Percentiles rank a stretch among this genome's conserved stretches.
Conservation (phyloP, 805 yeast genomes). For the Yarrowia sp. region DNA sequence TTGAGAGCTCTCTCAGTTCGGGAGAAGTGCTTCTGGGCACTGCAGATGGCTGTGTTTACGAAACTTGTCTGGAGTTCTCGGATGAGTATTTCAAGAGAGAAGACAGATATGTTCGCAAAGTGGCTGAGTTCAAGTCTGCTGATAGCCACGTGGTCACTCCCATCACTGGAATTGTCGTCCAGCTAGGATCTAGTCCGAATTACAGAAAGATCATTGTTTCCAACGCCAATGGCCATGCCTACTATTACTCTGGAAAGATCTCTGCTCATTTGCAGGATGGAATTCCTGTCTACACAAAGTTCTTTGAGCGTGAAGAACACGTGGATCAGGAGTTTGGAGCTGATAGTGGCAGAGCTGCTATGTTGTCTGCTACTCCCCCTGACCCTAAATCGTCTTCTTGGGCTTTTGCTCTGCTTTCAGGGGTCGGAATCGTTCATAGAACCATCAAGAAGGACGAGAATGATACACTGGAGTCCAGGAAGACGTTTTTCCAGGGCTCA, state of each 20-base stretch:
- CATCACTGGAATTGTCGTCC: constrained; percentile 44
- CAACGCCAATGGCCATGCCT: constrained; percentile 43
- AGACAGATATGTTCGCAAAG: constrained; percentile 53
- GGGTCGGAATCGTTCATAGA: constrained; percentile 58
- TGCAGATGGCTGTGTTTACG: constrained; percentile 57
- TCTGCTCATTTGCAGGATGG: constrained; percentile 44
- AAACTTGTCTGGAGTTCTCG: constrained; percentile 55
- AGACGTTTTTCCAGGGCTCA: constrained; percentile 30
- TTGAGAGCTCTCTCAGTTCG: constrained; percentile 51
- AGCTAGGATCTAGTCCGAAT: constrained; percentile 32
- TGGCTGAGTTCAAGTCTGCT: constrained; percentile 51
- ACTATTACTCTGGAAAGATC: constrained; percentile 46
- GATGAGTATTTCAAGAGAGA: constrained; percentile 56
- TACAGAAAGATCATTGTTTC: constrained; percentile 41
- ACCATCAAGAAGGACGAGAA: constrained; percentile 26
- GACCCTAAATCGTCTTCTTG: constrained; percentile 26
- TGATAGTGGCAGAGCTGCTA: not conserved
- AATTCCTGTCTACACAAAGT: constrained; percentile 46
- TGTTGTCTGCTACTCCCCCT: constrained; percentile 27
- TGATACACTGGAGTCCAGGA: constrained; percentile 21
- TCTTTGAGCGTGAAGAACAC: constrained; percentile 45
- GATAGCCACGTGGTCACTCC: constrained; percentile 41
- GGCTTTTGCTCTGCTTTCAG: constrained; percentile 58
- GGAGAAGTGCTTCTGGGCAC: constrained; percentile 62
- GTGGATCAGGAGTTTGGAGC: constrained; percentile 34